Base-by-base conservation (phyloP, 345 rosid genomes). In the Balakata baccata region DNA sequence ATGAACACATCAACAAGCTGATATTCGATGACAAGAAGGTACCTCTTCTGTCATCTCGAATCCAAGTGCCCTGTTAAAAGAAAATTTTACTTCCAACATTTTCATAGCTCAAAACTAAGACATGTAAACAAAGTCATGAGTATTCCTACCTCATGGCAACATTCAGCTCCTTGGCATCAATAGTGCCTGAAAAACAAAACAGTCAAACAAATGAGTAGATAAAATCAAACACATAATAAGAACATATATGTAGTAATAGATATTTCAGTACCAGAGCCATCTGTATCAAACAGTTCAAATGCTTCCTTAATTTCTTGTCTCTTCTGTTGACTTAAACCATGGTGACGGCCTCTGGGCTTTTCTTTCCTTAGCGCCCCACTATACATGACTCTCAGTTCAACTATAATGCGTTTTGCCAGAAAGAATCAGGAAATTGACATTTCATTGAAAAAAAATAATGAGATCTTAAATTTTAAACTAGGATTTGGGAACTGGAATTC, bases 41-140 rank as follows among this genome's bases (percentile, higher is more conserved):
- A 95, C 97, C 97, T 96, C 89, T 77, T 90, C 93, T 0, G 90
- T 96, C 94, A 91, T 91, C 85, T 96, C 98, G 2, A 95, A 95
- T 63, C 98, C 99, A 64, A 95, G 98, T 46, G 97, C 97, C 97
- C 98, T 92, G 89, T 57, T 65, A 75, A 39, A 50, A 69, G n/a
- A 77, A 16, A 70, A 68, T 18, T 37, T 74, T 25, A 71, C 73
- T 75, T 58, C 37, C 51, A 67, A 53, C 13, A 17, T 10, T 8
- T 57, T 16, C 47, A 34, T 38, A 7, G 37, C 43, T 59, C 13
- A 43, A 70, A 78, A 61, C 58, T 14, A 14, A n/a, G 71, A 69
- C 22, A 60, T 14, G 8, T 5, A 10, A 41, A 18, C 37, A 66
- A n/a, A 47, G 1, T n/a, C 23, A 50, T 25, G 70, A 53, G 74